Base-by-base conservation (phyloP, 352 stramenopile genomes). In the Thalassiosira delicatula region DNA sequence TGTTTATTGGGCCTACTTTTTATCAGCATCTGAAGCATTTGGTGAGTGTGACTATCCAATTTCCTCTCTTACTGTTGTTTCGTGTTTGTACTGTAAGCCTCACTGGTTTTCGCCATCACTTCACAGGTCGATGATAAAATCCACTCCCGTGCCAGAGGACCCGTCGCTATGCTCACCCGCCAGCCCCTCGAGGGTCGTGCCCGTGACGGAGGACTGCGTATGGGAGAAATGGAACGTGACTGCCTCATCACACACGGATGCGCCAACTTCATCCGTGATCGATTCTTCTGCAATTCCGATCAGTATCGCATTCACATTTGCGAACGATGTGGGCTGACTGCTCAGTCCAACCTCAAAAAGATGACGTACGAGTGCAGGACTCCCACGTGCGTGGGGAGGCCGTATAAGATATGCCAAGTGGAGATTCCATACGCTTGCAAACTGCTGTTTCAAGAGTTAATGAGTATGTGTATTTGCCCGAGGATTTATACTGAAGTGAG, bases 221-320 rank as follows among this genome's bases (percentile, higher is more conserved):
- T 99, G 97, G 98, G 98, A 73, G 98, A 99, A 84, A 99, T 99
- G 98, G 98, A 99, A 92, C 97, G 98, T 83, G 98, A 99, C 95
- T 99, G 97, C 88, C 88, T 99, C 63, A 98, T 99, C 80, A 98
- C 97, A 5, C 97, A 99, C 90, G 98, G 98, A 37, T 98, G 96
- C 65, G 97, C 97, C 19, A 98, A 98, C 88, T 99, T 99, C 90
- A 95, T 99, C 78, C 97, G 98, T 76, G 98, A 99, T 92, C 95
- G 98, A 7, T 94, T 99, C 83, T 99, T 99, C 81, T 95, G 96
- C 72, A 99, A 99, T 91, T 99, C 96, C 53, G 98, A 99, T 87
- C 95, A 97, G 40, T 99, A 99, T 91, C 94, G 96, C 53, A 97
- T 99, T 56, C 96, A 99, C 88, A 97, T 99, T 83, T 99, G 98